phyloP scores from a whole-genome alignment of 2,329 filamentous ascomycete genomes.

The Cladophialophora carrionii region DNA sequence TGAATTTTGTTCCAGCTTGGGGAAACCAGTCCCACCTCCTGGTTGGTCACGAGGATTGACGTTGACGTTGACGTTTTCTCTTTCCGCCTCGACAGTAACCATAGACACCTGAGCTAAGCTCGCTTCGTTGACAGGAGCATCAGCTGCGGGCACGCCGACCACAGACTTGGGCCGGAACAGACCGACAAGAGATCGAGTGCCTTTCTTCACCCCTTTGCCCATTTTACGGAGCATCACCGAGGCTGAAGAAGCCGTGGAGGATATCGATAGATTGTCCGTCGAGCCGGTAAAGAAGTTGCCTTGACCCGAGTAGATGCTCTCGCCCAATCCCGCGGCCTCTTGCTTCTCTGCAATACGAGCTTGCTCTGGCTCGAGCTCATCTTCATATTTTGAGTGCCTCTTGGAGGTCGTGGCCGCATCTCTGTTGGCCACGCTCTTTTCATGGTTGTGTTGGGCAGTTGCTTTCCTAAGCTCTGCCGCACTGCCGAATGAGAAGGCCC shows the following conservation, averaged over 20 bases:
- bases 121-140: constrained; percentile 65
- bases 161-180: constrained; percentile 94
- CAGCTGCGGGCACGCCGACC: constrained; percentile 73
- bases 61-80: constrained; percentile 79
- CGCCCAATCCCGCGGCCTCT: constrained; percentile 87
- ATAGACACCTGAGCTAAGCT: constrained; percentile 88
- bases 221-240: constrained; percentile 79
- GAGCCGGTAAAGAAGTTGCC: constrained; percentile 85
- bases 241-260: constrained; percentile 54
- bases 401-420: constrained; percentile 51
- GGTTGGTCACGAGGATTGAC: constrained; percentile 65
- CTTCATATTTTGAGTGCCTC: constrained; percentile 66
- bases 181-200: constrained; percentile 85
- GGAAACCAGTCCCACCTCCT: constrained; percentile 77
- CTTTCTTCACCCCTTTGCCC: constrained; percentile 97
- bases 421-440: constrained; percentile 50
- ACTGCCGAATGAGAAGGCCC: constrained; percentile 96
- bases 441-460: constrained; percentile 63
- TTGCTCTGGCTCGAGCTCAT: constrained; percentile 83
- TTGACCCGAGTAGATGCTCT: constrained; percentile 87
- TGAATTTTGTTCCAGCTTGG: constrained; percentile 80
- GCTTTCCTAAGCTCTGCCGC: constrained; percentile 84
- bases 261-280: constrained; percentile 77
- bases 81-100: constrained; percentile 92
- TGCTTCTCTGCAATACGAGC: constrained; percentile 88